Percentiles rank a stretch among this genome's conserved stretches.
These are phyloP conservation scores for Phytophthora syringae DNA, from an alignment of 352 stramenopile species.

Conservation along the genomic window DNA sequence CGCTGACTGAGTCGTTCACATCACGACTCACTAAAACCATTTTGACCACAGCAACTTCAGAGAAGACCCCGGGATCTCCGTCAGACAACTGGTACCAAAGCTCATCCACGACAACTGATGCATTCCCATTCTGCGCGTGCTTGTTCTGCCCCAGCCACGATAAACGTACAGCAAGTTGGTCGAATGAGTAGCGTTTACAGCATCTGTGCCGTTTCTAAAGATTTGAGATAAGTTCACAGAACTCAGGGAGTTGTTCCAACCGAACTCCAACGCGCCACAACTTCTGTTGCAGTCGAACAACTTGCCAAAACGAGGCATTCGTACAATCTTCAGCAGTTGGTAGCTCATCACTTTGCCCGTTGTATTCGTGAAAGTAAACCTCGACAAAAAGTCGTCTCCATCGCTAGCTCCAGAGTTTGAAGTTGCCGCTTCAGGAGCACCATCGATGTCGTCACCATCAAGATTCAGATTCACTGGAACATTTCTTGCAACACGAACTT, in stretches of 20 bases:
- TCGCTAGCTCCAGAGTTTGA: not conserved
- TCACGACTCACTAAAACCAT: conserved; percentile 33
- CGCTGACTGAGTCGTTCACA: conserved; percentile 4
- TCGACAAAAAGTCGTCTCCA: conserved; percentile 22
- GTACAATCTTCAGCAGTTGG: conserved; percentile 48
- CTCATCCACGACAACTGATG: conserved; percentile 38
- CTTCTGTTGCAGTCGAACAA: conserved; percentile 60
- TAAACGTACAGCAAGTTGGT: conserved; percentile 63
- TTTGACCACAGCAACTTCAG: conserved; percentile 29
- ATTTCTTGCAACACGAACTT: conserved; percentile 28
- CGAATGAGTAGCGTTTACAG: conserved; percentile 41
- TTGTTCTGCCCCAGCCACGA: conserved; percentile 34
- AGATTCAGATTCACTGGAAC: conserved; percentile 44
- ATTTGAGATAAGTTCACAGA: conserved; percentile 15
- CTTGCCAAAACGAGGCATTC: conserved; percentile 56
- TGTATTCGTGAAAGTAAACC: conserved; percentile 25
- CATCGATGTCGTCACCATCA: conserved; percentile 49
- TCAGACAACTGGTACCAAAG: conserved; percentile 63
- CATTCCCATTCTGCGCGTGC: not conserved
- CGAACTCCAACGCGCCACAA: conserved; percentile 9
- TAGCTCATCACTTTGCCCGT: not conserved
- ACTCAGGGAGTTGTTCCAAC: not conserved
- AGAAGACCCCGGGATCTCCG: conserved; percentile 38
- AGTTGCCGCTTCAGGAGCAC: not conserved
- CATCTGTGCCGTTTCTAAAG: conserved; percentile 22